phyloP scores from a whole-genome alignment of 331 rosid species.

The Acacia concinna region DNA sequence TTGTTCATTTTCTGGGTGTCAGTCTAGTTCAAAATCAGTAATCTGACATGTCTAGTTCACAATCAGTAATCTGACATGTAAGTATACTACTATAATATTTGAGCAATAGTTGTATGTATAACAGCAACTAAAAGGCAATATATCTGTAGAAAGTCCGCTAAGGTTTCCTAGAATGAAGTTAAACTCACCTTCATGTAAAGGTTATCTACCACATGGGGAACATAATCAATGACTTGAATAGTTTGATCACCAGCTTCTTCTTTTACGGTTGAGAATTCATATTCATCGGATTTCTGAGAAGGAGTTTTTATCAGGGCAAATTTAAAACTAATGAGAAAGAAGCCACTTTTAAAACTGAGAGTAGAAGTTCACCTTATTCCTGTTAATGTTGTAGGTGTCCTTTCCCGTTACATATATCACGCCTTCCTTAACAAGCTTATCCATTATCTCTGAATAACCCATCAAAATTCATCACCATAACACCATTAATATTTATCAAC shows the following conservation, averaged over 20 bases:
- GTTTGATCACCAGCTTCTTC: constrained; percentile 60
- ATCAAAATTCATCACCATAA: constrained; percentile 29
- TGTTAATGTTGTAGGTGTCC: constrained; percentile 62
- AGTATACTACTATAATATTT: constrained; percentile 1
- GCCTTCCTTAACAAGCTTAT: constrained; percentile 67
- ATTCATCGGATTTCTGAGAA: constrained; percentile 62
- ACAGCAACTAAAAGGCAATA: not conserved
- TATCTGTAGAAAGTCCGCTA: not conserved
- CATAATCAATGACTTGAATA: constrained; percentile 40
- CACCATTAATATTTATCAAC: constrained; percentile 2
- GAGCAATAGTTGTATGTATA: not conserved
- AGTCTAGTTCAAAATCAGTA: not conserved
- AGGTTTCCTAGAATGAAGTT: constrained; percentile 14
- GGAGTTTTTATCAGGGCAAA: constrained; percentile 19
- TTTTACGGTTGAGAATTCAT: constrained; percentile 67
- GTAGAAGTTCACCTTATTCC: constrained; percentile 52
- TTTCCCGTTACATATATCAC: constrained; percentile 57
- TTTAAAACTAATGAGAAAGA: not conserved
- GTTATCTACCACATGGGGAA: constrained; percentile 50
- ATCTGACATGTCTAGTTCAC: not conserved
- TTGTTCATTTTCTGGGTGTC: not conserved
- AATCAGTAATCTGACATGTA: not conserved
- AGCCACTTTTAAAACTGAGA: constrained; percentile 1
- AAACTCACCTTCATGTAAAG: constrained; percentile 69
- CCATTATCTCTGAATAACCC: constrained; percentile 65